phyloP scores from a whole-genome alignment of 331 rosid species.

The Phaseolus coccineus region DNA sequence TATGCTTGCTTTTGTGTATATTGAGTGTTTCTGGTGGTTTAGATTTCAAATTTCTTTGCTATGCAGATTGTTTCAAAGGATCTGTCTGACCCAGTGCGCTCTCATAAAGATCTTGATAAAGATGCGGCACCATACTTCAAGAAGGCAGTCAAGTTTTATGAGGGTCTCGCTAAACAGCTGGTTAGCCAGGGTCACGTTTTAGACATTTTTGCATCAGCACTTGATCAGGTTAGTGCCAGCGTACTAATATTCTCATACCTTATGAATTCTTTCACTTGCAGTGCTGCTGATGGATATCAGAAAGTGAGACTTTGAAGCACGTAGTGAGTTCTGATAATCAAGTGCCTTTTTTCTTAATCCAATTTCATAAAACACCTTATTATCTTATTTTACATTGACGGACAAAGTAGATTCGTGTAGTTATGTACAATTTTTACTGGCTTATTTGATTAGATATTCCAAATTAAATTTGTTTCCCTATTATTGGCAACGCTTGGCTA shows the following conservation, averaged over 20 bases:
- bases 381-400: background rate
- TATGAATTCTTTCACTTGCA: constrained; percentile 18
- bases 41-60: constrained; percentile 47
- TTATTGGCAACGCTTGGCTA: too few relatives aligned
- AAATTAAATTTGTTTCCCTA: background rate
- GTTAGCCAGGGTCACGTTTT: constrained; percentile 97
- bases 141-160: constrained; percentile 91
- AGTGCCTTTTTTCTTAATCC: background rate
- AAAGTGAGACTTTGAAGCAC: constrained; percentile 17
- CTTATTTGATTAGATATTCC: constrained; percentile 10
- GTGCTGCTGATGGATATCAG: constrained; percentile 4
- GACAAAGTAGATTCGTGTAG: background rate
- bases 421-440: constrained; percentile 2
- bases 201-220: constrained; percentile 96
- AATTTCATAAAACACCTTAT: background rate
- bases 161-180: constrained; percentile 82
- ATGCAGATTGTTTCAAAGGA: constrained; percentile 95
- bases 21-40: constrained; percentile 40
- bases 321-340: constrained; percentile 11
- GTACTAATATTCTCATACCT: constrained; percentile 36
- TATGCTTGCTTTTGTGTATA: constrained; percentile 27
- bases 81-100: constrained; percentile 89
- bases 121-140: constrained; percentile 93
- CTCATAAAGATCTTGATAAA: constrained; percentile 95
- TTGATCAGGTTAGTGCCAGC: constrained; percentile 82